Conservation (phyloP, 2,329 filamentous ascomycete genomes). For the Cadophora sp. region DNA sequence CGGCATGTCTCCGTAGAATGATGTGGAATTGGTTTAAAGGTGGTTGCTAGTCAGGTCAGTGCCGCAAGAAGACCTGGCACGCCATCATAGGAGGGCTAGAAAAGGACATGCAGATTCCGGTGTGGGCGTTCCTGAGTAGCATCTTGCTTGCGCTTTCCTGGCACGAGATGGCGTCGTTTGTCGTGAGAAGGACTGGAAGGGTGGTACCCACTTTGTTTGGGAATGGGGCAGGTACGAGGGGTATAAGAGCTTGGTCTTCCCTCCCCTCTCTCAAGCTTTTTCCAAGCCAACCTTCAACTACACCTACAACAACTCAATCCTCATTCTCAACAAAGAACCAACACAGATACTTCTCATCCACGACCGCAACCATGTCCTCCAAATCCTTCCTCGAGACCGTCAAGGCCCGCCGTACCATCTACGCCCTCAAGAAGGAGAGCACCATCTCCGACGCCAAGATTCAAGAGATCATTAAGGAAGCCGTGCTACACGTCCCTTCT, state of each 20-base stretch:
- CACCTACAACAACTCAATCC: neutral
- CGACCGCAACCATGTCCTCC: constrained; percentile 29
- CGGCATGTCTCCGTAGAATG: no score
- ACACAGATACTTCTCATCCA: constrained; percentile 9
- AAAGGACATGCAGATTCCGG: constrained; percentile 19
- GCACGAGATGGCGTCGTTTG: constrained; percentile 19
- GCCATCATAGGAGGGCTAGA: no score
- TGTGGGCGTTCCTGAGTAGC: constrained; percentile 15
- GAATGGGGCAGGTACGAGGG: neutral
- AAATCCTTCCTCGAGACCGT: constrained; percentile 63
- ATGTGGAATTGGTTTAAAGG: no score
- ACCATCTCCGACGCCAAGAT: constrained; percentile 64
- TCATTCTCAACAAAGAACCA: neutral
- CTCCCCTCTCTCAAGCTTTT: neutral
- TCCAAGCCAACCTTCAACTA: neutral
- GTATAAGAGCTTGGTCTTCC: constrained; percentile 13
- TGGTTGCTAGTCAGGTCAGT: neutral
- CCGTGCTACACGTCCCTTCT: constrained; percentile 74
- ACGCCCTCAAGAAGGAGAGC: constrained; percentile 70
- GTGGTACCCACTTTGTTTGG: constrained; percentile 1
- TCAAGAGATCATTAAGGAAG: constrained; percentile 67
- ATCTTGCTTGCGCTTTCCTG: constrained; percentile 16
- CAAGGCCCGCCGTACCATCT: constrained; percentile 72
- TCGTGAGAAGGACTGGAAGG: constrained; percentile 7
- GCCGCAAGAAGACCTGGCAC: no score